A percentile compares a stretch with the other conserved stretches of the same genome.
These are phyloP conservation scores for Fraxinus baroniana DNA, from an alignment of 305 asterid genomes.

Conservation along the genomic window DNA sequence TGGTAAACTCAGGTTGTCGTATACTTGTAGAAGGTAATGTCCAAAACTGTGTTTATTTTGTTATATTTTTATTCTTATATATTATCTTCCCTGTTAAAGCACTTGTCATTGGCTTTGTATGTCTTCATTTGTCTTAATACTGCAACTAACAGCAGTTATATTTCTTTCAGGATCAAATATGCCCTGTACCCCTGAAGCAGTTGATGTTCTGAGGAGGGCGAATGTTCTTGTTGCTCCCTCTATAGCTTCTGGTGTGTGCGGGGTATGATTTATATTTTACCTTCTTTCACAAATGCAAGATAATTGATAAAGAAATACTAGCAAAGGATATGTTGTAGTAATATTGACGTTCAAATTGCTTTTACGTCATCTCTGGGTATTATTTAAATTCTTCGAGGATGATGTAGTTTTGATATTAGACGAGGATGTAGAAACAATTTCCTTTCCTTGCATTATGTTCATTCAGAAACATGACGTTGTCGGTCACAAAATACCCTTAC, in stretches of 20 bases:
- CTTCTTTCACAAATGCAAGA: slow-evolving; percentile 16
- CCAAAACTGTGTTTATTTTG: slow-evolving; percentile 4
- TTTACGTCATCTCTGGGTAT: background rate
- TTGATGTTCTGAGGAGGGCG: slow-evolving; percentile 79
- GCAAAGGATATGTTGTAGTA: background rate
- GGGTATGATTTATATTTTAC: slow-evolving; percentile 50
- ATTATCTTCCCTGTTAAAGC: background rate
- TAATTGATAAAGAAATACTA: background rate
- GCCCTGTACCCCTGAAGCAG: slow-evolving; percentile 97
- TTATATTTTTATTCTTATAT: background rate
- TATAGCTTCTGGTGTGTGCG: slow-evolving; percentile 96
- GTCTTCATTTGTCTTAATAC: slow-evolving; percentile 15
- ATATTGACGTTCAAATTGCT: slow-evolving; percentile 4
- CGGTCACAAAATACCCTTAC: background rate
- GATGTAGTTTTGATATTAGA: background rate
- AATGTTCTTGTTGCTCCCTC: slow-evolving; percentile 90
- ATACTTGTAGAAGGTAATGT: slow-evolving; percentile 86
- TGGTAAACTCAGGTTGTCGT: slow-evolving; percentile 85
- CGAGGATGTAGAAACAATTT: background rate
- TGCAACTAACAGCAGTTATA: slow-evolving; percentile 15
- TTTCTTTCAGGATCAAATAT: slow-evolving; percentile 74
- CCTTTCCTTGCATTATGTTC: background rate
- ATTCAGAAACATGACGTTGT: background rate
- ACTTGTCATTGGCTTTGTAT: background rate
- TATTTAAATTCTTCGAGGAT: background rate